Percentiles rank a stretch among this genome's conserved stretches.
These are phyloP conservation scores for Russula earlei DNA, from an alignment of 768 basidiomycete species.

Conservation along the genomic window DNA sequence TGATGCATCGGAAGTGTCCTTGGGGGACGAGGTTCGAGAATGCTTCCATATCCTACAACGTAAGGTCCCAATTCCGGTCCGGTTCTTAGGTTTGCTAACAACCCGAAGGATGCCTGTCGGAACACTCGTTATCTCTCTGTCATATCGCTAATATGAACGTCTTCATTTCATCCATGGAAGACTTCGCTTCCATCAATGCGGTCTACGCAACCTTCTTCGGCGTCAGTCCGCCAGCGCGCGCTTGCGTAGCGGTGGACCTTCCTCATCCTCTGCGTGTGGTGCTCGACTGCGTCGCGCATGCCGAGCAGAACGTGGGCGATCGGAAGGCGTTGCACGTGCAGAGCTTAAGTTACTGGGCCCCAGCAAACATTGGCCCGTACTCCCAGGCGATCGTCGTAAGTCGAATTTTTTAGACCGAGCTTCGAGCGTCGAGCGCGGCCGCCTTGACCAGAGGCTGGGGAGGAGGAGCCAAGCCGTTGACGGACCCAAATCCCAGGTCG, in stretches of 20 bases:
- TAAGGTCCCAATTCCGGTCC: conserved; percentile 25
- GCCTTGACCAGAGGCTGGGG: too few species aligned
- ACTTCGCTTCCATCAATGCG: conserved; percentile 69
- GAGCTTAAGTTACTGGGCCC: conserved; percentile 95
- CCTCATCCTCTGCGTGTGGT: conserved; percentile 45
- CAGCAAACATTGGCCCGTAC: conserved; percentile 98
- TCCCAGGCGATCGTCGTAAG: conserved; percentile 83
- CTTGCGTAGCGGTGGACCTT: conserved; percentile 81
- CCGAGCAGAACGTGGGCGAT: conserved; percentile 30
- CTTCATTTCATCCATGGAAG: conserved; percentile 70
- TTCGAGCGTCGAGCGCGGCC: too few species aligned
- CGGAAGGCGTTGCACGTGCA: conserved; percentile 88
- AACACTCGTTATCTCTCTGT: conserved; percentile 41
- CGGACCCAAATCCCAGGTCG: conserved; percentile 45
- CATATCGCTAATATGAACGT: conserved; percentile 73
- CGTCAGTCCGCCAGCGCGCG: conserved; percentile 83
- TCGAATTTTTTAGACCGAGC: background rate
- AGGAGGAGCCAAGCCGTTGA: too few species aligned
- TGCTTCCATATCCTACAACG: conserved; percentile 64
- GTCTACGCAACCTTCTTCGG: conserved; percentile 81
- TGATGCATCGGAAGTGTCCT: conserved; percentile 26
- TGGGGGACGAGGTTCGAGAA: conserved; percentile 61
- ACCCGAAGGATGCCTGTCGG: conserved; percentile 42
- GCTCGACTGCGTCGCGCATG: conserved; percentile 78
- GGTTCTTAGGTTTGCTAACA: background rate